Conservation (phyloP, 1,284 basidiomycete species). For the Rhodotorula sp. region DNA sequence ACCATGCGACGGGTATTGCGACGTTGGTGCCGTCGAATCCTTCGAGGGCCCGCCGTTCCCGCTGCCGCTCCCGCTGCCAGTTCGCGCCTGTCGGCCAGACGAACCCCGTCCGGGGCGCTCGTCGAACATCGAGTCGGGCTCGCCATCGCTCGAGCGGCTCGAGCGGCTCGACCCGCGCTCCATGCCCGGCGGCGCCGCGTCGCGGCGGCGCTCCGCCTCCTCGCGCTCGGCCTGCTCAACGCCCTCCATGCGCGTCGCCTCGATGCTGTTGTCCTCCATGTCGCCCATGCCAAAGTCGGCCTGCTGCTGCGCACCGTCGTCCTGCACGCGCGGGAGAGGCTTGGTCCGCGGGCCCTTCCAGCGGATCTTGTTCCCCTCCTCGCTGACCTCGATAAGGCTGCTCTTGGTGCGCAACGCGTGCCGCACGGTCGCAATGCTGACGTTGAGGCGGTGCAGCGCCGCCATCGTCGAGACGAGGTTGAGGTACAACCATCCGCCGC, state of each 20-base stretch:
- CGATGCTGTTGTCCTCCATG: conserved; percentile 18
- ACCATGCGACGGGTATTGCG: conserved; percentile 8
- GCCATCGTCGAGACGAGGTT: conserved; percentile 37
- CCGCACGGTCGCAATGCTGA: conserved; percentile 21
- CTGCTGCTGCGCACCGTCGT: neutral
- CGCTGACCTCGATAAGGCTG: conserved; percentile 25
- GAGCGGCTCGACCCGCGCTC: conserved; percentile 1
- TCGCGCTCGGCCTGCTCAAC: conserved; percentile 1
- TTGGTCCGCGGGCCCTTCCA: conserved; percentile 24
- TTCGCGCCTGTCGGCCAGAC: neutral
- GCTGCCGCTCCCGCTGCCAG: neutral
- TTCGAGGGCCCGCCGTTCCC: neutral
- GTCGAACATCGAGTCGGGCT: conserved; percentile 18
- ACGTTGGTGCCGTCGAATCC: conserved; percentile 24
- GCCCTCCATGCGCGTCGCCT: conserved; percentile 7
- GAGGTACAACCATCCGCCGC: conserved; percentile 34
- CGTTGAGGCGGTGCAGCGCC: conserved; percentile 29
- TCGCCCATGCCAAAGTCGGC: conserved; percentile 4
- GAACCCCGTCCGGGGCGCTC: neutral
- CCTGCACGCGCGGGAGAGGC: conserved; percentile 1
- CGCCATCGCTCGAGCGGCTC: conserved; percentile 1
- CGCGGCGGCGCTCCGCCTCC: neutral
- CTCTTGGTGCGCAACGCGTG: conserved; percentile 25
- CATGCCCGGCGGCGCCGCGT: neutral
- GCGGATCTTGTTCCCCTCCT: conserved; percentile 27